These are phyloP conservation scores for Pythium pyrilobum DNA, from an alignment of 352 stramenopile genomes.

Conservation along the genomic window DNA sequence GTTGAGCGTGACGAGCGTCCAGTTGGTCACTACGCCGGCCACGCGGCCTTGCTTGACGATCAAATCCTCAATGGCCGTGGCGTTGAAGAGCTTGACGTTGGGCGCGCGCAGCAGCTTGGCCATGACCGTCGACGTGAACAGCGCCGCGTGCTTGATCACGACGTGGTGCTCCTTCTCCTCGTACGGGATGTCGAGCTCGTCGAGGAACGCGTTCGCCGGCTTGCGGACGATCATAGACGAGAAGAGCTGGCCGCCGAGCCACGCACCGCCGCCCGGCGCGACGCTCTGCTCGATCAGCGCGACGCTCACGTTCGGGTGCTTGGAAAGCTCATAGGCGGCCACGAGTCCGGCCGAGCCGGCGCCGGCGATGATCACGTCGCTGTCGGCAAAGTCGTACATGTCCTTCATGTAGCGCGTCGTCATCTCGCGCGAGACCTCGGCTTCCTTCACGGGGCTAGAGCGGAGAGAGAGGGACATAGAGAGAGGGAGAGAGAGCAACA, in stretches of 20 bases:
- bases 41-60: conserved; percentile 61
- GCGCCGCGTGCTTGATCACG: conserved; percentile 57
- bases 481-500: too few species aligned
- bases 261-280: conserved; percentile 45
- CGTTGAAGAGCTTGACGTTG: conserved; percentile 73
- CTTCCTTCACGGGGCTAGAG: conserved; percentile 51
- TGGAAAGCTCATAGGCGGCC: conserved; percentile 56
- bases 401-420: conserved; percentile 73
- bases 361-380: conserved; percentile 59
- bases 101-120: conserved; percentile 46
- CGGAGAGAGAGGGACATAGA: not conserved
- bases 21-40: conserved; percentile 64
- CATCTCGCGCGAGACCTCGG: conserved; percentile 63
- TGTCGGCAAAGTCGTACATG: conserved; percentile 68
- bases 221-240: conserved; percentile 70
- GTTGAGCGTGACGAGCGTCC: conserved; percentile 60
- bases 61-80: conserved; percentile 60
- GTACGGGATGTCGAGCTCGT: conserved; percentile 66
- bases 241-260: conserved; percentile 59
- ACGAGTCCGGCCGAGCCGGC: conserved; percentile 53
- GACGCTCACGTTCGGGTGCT: conserved; percentile 50
- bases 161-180: conserved; percentile 59
- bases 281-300: conserved; percentile 63
- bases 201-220: conserved; percentile 49
- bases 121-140: conserved; percentile 67